Base-by-base conservation (phyloP, 768 basidiomycete genomes). In the Mycena polygramma region DNA sequence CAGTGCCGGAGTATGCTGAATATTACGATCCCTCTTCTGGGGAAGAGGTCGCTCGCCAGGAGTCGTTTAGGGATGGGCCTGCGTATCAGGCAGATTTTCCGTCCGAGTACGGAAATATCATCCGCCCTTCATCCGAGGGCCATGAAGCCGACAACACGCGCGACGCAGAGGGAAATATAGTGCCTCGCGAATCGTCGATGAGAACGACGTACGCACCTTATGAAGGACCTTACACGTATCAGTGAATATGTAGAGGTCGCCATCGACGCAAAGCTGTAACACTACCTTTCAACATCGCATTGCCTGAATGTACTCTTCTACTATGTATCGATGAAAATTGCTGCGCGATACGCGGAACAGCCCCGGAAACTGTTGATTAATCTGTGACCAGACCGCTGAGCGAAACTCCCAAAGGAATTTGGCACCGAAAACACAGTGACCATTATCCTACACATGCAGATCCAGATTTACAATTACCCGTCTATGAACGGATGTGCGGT, bases 401-500 rank as follows among this genome's bases (percentile, higher is more conserved):
- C 30, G 6, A 30, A 30, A 30, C 30, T 30, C 30, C 30, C 30
- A 30, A 30, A 30, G 30, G 30, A 30, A 6, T 30, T 6, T 30
- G 30, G 30, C 30, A 30, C 30, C 30, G 30, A 30, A 30, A 30
- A 30, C 41, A 13, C 41, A 43, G 41, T 4, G 41, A 17, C 10
- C 41, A 17, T 46, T 46, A 7, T 2, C 45, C 17, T 17, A 19
- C 14, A 46, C 17, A 46, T 7, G 17, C 17, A 46, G 19, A 19
- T 19, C 30, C 30, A 3, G 30, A 30, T 30, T 30, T 30, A 30
- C 30, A 30, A 30, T 30, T 19, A 19, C 1, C 45, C 7, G 17
- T 19, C 39, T 61, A 68, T 17, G 53, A 48, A 30, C 57, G 63
- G 17, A 61, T 54, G 63, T 75, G 74, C 39, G 78, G 79, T 70